Evolutionary conservation across 306 rosid species (phyloP).

Genomic region (Boehmeria nivea): DNA sequence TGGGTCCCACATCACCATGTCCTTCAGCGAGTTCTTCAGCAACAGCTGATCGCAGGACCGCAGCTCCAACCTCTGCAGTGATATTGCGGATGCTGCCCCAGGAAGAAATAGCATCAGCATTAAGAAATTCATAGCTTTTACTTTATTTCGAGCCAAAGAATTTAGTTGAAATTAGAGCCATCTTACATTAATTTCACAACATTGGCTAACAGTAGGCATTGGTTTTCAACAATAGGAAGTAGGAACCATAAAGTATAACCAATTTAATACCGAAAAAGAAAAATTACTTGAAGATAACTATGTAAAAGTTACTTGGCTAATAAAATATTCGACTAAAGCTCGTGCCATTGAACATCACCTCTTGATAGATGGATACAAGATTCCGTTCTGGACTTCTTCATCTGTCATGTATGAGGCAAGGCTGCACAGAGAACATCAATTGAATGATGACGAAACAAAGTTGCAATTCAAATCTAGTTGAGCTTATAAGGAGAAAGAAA

Average conservation of each 20-base stretch:
- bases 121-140: constrained; percentile 1
- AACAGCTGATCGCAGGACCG: constrained; percentile 73
- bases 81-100: constrained; percentile 67
- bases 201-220: background rate
- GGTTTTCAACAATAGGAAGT: background rate
- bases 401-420: constrained; percentile 92
- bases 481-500: too few relatives aligned
- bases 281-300: background rate
- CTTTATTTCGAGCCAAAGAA: too few relatives aligned
- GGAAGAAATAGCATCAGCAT: constrained; percentile 16
- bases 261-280: background rate
- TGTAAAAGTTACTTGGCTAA: background rate
- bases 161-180: background rate
- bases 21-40: constrained; percentile 84
- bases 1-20: constrained; percentile 49
- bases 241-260: background rate
- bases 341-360: too few relatives aligned
- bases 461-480: too few relatives aligned
- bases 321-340: too few relatives aligned
- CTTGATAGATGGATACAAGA: constrained; percentile 74
- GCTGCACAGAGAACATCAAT: constrained; percentile 46
- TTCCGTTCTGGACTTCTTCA: constrained; percentile 67
- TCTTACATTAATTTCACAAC: background rate
- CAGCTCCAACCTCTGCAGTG: constrained; percentile 89
- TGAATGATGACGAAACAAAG: background rate